Evolutionary conservation across 805 yeast genomes (phyloP).

Genomic region (Yarrowia deformans): DNA sequence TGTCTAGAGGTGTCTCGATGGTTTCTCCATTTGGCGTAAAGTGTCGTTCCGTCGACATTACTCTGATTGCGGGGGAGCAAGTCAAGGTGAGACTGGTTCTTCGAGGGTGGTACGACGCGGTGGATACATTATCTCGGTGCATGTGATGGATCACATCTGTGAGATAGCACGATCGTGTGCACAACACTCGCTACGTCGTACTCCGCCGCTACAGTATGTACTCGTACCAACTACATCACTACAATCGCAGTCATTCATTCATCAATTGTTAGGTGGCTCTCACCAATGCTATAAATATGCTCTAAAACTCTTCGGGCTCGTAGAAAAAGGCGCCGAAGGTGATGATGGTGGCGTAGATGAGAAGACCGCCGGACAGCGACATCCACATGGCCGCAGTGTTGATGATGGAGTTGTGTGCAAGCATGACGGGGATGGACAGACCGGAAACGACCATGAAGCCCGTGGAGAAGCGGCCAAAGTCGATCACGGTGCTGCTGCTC

Average conservation of each 20-base stretch:
- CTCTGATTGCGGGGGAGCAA: no score
- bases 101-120: no score
- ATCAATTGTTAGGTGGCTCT: slow-evolving; percentile 21
- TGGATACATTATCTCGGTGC: no score
- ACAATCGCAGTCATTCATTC: background rate
- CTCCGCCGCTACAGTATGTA: no score
- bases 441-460: slow-evolving; percentile 82
- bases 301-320: slow-evolving; percentile 55
- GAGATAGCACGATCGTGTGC: no score
- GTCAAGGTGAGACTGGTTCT: no score
- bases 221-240: background rate
- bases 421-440: slow-evolving; percentile 72
- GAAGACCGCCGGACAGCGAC: slow-evolving; percentile 82
- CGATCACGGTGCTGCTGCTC: slow-evolving; percentile 59
- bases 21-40: no score
- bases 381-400: slow-evolving; percentile 73
- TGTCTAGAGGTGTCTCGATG: no score
- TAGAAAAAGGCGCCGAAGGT: slow-evolving; percentile 82
- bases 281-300: slow-evolving; percentile 35
- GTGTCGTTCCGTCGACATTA: no score
- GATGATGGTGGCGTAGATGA: slow-evolving; percentile 83
- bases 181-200: no score
- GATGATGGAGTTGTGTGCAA: slow-evolving; percentile 77
- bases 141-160: no score
- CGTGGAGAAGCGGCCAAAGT: slow-evolving; percentile 78